Percentiles rank a stretch among this genome's conserved stretches.
Evolutionary conservation across 75 land plant species (phyloP).

Genomic region (Cunninghamia lanceolata): DNA sequence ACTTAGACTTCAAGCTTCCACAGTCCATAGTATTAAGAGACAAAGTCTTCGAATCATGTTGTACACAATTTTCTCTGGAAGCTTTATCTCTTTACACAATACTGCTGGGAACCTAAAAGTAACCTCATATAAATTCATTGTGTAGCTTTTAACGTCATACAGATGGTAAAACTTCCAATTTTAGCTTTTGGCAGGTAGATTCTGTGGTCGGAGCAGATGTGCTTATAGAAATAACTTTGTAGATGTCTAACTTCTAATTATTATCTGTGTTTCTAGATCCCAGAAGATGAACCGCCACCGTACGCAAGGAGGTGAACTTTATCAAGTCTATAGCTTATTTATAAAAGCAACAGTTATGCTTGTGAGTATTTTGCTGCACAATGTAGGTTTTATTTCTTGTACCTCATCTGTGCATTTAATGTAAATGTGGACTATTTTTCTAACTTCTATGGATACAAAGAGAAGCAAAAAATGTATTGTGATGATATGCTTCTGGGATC

Average conservation of each 20-base stretch:
- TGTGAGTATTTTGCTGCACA: background rate
- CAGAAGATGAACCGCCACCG: slow-evolving; percentile 10
- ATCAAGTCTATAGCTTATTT: background rate
- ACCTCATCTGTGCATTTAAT: background rate
- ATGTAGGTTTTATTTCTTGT: background rate
- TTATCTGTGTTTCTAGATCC: slow-evolving; percentile 4
- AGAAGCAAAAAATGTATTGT: background rate
- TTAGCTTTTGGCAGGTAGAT: background rate
- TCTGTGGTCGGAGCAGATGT: background rate
- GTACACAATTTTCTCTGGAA: too few species aligned
- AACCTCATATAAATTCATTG: background rate
- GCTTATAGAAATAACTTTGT: background rate
- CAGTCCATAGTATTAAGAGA: too few species aligned
- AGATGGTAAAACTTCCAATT: background rate
- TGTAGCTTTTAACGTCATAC: background rate
- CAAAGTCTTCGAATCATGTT: too few species aligned
- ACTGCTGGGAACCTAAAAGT: background rate
- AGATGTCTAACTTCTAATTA: background rate
- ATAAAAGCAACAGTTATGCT: background rate
- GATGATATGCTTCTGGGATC: background rate
- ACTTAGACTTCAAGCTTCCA: too few species aligned
- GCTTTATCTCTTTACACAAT: too few species aligned
- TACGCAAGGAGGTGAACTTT: slow-evolving; percentile 7
- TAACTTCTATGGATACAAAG: background rate
- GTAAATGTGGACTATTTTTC: background rate